Base-by-base conservation (phyloP, 2,329 filamentous ascomycete genomes). In the Aspergillus intermedius region DNA sequence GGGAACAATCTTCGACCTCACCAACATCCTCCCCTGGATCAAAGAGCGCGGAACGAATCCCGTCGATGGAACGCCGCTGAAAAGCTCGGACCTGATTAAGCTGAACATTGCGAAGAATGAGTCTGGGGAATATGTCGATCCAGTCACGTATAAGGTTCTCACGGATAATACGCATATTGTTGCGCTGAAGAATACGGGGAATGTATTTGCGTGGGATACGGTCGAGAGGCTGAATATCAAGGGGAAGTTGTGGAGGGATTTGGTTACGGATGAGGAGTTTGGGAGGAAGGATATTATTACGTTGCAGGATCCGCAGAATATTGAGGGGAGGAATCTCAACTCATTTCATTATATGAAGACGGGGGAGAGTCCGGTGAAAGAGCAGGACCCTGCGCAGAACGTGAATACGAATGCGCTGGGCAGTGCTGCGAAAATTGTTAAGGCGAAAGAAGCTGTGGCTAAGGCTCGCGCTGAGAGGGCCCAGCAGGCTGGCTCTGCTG, bases 151-250 rank as follows among this genome's bases (percentile, higher is more conserved):
- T 77, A 98, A 98, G 69, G 87, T 95, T 39, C 89, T 98, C 62
- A 98, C 93, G 42, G 90, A 98, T 67, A 97, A 97, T 69, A 97
- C 93, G 3, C 93, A 97, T 69, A 88, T 98, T 50, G 88, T 97
- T 42, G 91, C 91, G 13, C 77, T 98, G 54, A 79, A 83, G 49
- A 86, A 78, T 48, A 91, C 91, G 49, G 91, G 91, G 44, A 98
- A 98, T 70, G 93, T 95, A 4, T 98, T 97, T 66, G 84, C 91
- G 1, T 96, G 86, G 81, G 94, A 98, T 62, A 98, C 94, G 1
- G 82, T 98, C 34, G 88, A 97, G 70, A 81, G 88, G 60, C 81
- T 98, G 74, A 98, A 98, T 68, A 86, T 98, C 70, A 97, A 97
- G 74, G 79, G 89, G 44, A 97, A 96, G 79, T 86, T 94, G 74